Evolutionary conservation across 495 filamentous ascomycete species (phyloP), one percentile per base, ranked within the genome.

Genomic region (Penicillium salamii): DNA sequence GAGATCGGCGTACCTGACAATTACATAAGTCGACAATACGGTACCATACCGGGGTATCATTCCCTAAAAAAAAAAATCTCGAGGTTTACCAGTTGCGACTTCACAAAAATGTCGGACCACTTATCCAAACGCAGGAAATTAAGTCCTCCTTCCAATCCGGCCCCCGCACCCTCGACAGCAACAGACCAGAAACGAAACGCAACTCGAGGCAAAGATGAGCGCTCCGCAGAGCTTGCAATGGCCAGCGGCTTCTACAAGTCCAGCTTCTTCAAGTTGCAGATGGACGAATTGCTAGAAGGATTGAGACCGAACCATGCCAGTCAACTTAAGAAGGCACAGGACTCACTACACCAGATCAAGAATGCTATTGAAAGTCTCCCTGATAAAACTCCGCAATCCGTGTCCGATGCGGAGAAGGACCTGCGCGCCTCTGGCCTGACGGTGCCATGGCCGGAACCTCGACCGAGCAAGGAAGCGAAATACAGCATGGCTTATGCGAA

Each of bases 201-300:
- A 46, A 47, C 19, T 17, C 51, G 19, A 35, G 60, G 37, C 28
- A 66, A 62, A 18, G 56, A 58, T 52, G 53, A 66, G 47, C 59
- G 59, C 19, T 65, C 67, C 31, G 67, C 67, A 18, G 72, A 76
- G 48, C 55, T 74, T 42, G 70, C 70, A 15, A 63, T 63, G 52
- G 66, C 70, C n/a, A 71, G 60, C 37, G 72, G 72, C n/a, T 57
- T 71, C 32, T 86, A 80, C 68, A 83, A 83, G 54, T 86, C 81
- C 29, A 88, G 79, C 59, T 74, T 90, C 54, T 95, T 97, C 70
- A 87, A 92, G 55, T 72, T 98, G 24, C 88, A 97, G 69, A 79
- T 90, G 18, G 87, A 96, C 49, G 91, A 96, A 57, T 68, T 98
- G 35, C 61, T 97, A 52, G 69, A 75, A 17, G 83, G 87, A 48